These are phyloP conservation scores for Penicillium canariense DNA, from an alignment of 495 filamentous ascomycete genomes.

Conservation along the genomic window DNA sequence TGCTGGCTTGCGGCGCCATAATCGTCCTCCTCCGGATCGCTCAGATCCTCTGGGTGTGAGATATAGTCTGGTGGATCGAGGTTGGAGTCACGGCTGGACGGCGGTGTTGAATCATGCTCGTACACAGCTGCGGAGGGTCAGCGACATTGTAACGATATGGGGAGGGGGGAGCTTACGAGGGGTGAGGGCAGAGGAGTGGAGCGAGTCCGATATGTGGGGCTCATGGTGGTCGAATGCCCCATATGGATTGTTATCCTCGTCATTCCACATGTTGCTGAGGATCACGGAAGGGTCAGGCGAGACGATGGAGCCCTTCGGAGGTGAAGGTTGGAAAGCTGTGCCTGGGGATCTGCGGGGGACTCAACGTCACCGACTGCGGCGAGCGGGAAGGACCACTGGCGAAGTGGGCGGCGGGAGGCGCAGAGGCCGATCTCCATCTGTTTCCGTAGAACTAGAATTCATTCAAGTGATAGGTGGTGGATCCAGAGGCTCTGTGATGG, in stretches of 20 bases:
- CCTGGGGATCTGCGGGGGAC: slow-evolving; percentile 29
- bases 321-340: slow-evolving; percentile 20
- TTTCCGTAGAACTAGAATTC: neutral
- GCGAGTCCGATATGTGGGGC: slow-evolving; percentile 68
- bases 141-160: slow-evolving; percentile 3
- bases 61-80: slow-evolving; percentile 59
- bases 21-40: slow-evolving; percentile 56
- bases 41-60: slow-evolving; percentile 54
- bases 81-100: slow-evolving; percentile 42
- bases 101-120: slow-evolving; percentile 48
- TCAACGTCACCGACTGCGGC: slow-evolving; percentile 26
- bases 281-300: slow-evolving; percentile 15
- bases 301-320: slow-evolving; percentile 4
- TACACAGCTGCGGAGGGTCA: slow-evolving; percentile 38
- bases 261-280: slow-evolving; percentile 60
- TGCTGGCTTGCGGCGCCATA: slow-evolving; percentile 32
- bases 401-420: too few species aligned
- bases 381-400: slow-evolving; percentile 1
- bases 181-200: slow-evolving; percentile 60
- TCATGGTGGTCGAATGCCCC: slow-evolving; percentile 84
- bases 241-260: slow-evolving; percentile 94
- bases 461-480: too few species aligned
- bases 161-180: slow-evolving; percentile 39
- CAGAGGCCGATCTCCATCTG: neutral
- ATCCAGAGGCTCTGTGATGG: too few species aligned